Evolutionary conservation across 306 rosid genomes (phyloP), one percentile per base, ranked within the genome.

Genomic region (Rosa multiflora): DNA sequence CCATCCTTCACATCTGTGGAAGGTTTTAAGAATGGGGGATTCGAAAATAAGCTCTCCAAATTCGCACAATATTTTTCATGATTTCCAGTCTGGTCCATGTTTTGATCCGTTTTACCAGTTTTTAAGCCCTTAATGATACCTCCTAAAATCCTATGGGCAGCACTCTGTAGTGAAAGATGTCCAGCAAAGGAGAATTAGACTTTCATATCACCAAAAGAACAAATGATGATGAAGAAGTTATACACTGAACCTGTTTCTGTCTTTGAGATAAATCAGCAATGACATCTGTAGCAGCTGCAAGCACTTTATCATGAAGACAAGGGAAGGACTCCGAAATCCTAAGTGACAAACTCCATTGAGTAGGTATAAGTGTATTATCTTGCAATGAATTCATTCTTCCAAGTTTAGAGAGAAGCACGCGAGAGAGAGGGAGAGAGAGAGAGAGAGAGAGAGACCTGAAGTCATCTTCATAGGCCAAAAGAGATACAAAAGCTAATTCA

Each of bases 21-120:
- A 80, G 94, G 82, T 86, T 94, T 94, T 75, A 90, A 85, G 89
- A 92, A 94, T 13, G 94, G 98, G 72, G 97, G 98, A 84, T 43
- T 78, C 78, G 97, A 89, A 88, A 88, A 94, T 64, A 92, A 78
- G 81, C 80, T 88, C 78, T 89, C 90, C 51, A 94, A 80, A 82
- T 85, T 86, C 23, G 67, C 83, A 76, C 76, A 62, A 70, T 39
- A 71, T 59, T 52, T 40, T 81, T 73, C 51, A 69, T 80, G 83
- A 74, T 48, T 84, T 51, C 18, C 51, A 53, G 74, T 79, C 62
- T 62, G 88, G 66, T 80, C 68, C 78, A 77, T 77, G 74, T 75
- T 49, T 73, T 79, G 78, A 74, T 82, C 87, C 10, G 21, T 78
- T 77, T 78, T 86, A 70, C 79, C 83, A 5, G 46, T 74, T 85